A percentile compares a stretch with the other conserved stretches of the same genome.
phyloP scores from a whole-genome alignment of 2,329 filamentous ascomycete genomes.

The Aspergillus hiratsukae region DNA sequence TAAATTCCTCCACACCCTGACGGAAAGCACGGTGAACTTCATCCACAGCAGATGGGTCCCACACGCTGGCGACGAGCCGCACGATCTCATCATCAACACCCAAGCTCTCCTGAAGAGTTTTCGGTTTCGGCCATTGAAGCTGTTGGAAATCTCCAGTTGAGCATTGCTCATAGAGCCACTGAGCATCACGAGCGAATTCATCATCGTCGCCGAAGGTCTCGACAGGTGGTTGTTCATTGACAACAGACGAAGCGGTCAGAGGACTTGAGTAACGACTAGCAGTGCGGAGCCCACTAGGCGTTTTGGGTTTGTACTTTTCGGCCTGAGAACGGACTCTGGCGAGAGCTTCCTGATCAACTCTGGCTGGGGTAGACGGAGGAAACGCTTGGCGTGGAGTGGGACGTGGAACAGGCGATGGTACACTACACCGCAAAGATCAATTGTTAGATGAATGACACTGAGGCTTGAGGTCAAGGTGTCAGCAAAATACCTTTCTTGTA shows the following conservation, averaged over 20 bases:
- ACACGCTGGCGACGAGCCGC: constrained; percentile 12
- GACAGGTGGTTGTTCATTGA: constrained; percentile 1
- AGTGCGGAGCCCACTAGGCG: constrained; percentile 39
- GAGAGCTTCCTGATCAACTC: constrained; percentile 26
- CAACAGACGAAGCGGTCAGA: constrained; percentile 12
- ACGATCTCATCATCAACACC: constrained; percentile 9
- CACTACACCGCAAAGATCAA: not conserved
- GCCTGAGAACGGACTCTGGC: constrained; percentile 34
- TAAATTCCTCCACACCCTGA: constrained; percentile 14
- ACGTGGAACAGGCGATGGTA: constrained; percentile 8
- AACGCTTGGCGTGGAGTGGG: constrained; percentile 10
- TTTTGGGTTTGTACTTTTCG: constrained; percentile 42
- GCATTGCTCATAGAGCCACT: constrained; percentile 24
- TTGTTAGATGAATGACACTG: constrained; percentile 4
- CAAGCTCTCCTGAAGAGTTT: constrained; percentile 14
- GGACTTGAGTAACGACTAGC: constrained; percentile 26
- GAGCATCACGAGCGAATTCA: constrained; percentile 20
- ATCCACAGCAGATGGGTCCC: constrained; percentile 15
- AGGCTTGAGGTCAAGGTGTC: not conserved
- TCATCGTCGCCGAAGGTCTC: constrained; percentile 19
- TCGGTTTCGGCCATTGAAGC: constrained; percentile 18
- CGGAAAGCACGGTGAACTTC: constrained; percentile 10
- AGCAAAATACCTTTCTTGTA: constrained; percentile 12
- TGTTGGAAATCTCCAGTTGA: constrained; percentile 21
- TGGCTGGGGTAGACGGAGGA: constrained; percentile 17